Base-by-base conservation (phyloP, 1,284 basidiomycete genomes). In the Austroboletus novae-zelandiae region DNA sequence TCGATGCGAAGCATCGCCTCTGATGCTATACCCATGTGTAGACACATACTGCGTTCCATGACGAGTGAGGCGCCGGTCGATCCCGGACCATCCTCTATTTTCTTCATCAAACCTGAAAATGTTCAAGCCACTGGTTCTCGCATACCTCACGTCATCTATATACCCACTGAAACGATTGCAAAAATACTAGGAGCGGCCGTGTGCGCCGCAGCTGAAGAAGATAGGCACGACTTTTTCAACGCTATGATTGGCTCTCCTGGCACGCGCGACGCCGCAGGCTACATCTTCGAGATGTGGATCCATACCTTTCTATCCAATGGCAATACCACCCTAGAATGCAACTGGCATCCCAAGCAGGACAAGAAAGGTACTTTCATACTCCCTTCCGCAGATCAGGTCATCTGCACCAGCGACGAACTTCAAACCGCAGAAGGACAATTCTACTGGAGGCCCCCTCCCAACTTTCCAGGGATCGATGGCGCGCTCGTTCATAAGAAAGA, bases 191-290 rank as follows among this genome's bases (percentile, higher is more conserved):
- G 14, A 6, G 34, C 14, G 18, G 49, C 40, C 8, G 32, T 50
- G 11, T 41, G 27, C 20, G 32, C 25, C 9, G 14, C 49, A 11
- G 30, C 15, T 9, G 44, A 41, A 20, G 40, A 34, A 31, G 43
- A 41, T 11, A 46, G 44, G 31, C 44, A 41, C 40, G 27, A 46
- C 18, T 47, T 41, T 31, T 50, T 50, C 49, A 47, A 50, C 5
- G 43, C 29, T 8, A 50, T 50, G 49, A 36, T 47, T 7, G 15
- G 25, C 9, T 42, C 5, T 35, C 50, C 36, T 1, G 10, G 15
- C 15, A 43, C 47, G 40, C 30, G 36, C 11, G 15, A 14, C 15
- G 49, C 40, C 11, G 44, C 41, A 40, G 41, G 41, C 17, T 50
- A 34, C 20, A 49, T 49, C 18, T 49, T 51, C 36, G 15, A 49